These are phyloP conservation scores for Cryptosporidium sp. DNA, from an alignment of 169 alveolate species.

Conservation along the genomic window DNA sequence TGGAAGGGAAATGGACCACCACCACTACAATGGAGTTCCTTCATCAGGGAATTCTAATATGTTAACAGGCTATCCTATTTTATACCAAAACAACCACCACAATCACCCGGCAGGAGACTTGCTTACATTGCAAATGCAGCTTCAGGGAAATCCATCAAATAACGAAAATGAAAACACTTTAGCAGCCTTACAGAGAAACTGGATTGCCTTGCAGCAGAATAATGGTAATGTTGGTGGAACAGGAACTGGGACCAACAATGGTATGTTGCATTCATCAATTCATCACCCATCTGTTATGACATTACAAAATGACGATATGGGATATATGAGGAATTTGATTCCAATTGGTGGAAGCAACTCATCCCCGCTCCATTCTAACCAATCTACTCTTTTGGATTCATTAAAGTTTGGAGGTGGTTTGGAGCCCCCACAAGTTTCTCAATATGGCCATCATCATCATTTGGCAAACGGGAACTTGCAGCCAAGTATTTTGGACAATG, in stretches of 20 bases:
- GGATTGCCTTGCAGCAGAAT: conserved; percentile 75
- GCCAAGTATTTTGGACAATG: conserved; percentile 70
- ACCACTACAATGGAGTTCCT: conserved; percentile 63
- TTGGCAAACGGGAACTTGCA: conserved; percentile 26
- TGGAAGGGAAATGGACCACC: conserved; percentile 74
- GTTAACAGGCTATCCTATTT: conserved; percentile 61
- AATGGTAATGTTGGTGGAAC: conserved; percentile 33
- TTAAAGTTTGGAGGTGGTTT: conserved; percentile 65
- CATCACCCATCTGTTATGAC: conserved; percentile 71
- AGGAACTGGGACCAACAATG: conserved; percentile 24
- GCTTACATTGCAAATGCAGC: conserved; percentile 68
- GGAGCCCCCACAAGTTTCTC: conserved; percentile 73
- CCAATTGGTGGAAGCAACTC: conserved; percentile 73
- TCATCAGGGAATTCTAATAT: conserved; percentile 69
- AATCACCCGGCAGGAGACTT: conserved; percentile 72
- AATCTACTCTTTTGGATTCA: conserved; percentile 64
- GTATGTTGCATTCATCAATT: conserved; percentile 59
- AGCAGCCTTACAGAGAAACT: conserved; percentile 74
- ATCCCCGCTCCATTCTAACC: conserved; percentile 68
- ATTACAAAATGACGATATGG: conserved; percentile 58
- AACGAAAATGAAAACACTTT: conserved; percentile 64
- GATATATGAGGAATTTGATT: conserved; percentile 59
- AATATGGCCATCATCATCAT: conserved; percentile 59
- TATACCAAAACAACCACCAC: conserved; percentile 68
- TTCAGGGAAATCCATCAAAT: conserved; percentile 59